Base-by-base conservation (phyloP, 441 rosid genomes). In the Manihot esculenta region DNA sequence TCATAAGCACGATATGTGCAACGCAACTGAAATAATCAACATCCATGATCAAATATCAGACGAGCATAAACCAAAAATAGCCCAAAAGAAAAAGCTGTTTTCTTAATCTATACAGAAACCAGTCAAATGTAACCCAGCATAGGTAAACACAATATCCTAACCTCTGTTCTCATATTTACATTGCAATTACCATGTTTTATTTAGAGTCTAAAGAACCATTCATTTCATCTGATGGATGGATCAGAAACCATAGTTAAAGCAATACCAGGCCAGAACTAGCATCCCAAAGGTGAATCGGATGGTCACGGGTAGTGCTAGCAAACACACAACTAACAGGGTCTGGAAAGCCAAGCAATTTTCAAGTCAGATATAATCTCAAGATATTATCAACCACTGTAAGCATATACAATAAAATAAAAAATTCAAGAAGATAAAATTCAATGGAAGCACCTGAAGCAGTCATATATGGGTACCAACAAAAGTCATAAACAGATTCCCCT, bases 261-360 rank as follows among this genome's bases (percentile, higher is more conserved):
- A 81, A 64, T 84, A 94, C 99, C 99, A 80, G 80, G 80, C 97
- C 98, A 76, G 97, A 83, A 73, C 88, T 72, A 68, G 97, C 94
- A 83, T 95, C 99, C 98, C 96, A 92, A 56, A 95, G 90, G 88
- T 92, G 98, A 73, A 94, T 94, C 0, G 98, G 98, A 81, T 92
- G 99, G 84, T 95, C 98, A 56, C 96, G 94, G 48, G 90, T 87
- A 1, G 90, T 80, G 64, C 83, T 89, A 61, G 98, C 99, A 56
- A 95, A 92, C 26, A 95, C 98, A 70, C 96, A 95, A 62, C 89
- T 87, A 64, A 83, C 85, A 1, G 95, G 94, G 51, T 95, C 99
- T 95, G 85, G 76, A 85, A 64, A 26, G 47, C 64, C 68, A 74
- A 69, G 42, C 64, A 70, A 66, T 42, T 42, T 44, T 30, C 49